Evolutionary conservation across 768 basidiomycete species (phyloP), one percentile per base, ranked within the genome.

Genomic region (Calocybe indica): DNA sequence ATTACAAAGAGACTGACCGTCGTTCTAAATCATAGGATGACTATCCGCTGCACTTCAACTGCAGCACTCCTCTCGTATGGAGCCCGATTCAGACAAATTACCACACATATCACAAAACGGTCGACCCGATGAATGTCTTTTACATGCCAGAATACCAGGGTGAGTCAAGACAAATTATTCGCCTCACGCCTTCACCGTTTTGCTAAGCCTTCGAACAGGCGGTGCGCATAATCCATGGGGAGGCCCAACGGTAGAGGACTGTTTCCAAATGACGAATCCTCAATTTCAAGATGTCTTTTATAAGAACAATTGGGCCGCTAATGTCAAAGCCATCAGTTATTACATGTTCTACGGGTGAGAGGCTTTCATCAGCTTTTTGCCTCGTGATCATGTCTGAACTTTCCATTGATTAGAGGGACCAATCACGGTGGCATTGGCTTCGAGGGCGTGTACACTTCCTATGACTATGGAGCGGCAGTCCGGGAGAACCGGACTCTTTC

Each of bases 401-500:
- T 13, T 29, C 6, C 6, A n/a, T 4, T 42, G 38, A 35, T 42
- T 48, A 89, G 89, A 7, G 89, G 90, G 15, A 92, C 90, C 0
- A 89, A 84, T 11, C 92, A 88, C 88, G 90, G 87, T 31, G 85
- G 74, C 6, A 68, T 92, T 36, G 84, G 90, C 1, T 87, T 81
- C 68, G 88, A 78, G 10, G 85, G 82, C 6, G 89, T 87, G 10
- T 82, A 83, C 58, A 81, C 77, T 2, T 88, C 85, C 28, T 92
- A 92, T 45, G 90, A 92, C 63, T 92, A 92, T 48, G 89, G 88
- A n/a, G 73, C 82, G 39, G 65, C 83, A 15, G 75, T 77, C 45
- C 66, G 77, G 13, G 90, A 92, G 66, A 75, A 74, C 22, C 76
- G 90, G 14, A 74, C 74, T 10, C 59, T 91, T 33, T 79, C 79